Conservation (phyloP, 129 eudicot species). For the Flaveria sonorensis region DNA sequence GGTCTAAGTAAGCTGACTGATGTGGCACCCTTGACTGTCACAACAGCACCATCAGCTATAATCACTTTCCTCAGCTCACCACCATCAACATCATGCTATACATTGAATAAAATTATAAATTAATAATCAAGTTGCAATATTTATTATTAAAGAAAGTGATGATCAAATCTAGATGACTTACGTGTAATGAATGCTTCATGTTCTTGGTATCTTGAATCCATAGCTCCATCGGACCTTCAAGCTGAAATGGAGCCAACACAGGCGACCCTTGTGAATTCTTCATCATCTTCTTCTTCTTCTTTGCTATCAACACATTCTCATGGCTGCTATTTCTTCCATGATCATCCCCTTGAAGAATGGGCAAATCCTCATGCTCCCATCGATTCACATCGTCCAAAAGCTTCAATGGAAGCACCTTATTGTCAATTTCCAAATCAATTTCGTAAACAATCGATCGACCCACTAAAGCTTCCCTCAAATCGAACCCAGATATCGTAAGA, state of each 20-base stretch:
- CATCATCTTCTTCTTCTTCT: constrained; percentile 27
- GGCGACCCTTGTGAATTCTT: constrained; percentile 38
- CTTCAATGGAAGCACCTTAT: constrained; percentile 68
- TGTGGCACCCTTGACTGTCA: constrained; percentile 88
- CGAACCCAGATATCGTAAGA: constrained; percentile 81
- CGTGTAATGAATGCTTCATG: constrained; percentile 84
- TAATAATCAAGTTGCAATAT: neutral
- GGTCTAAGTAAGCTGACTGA: constrained; percentile 93
- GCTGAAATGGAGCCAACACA: constrained; percentile 81
- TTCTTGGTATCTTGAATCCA: constrained; percentile 95
- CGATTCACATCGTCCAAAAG: constrained; percentile 79
- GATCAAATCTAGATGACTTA: constrained; percentile 35
- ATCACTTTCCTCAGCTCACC: constrained; percentile 87
- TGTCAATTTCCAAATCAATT: constrained; percentile 83
- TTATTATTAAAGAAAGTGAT: neutral
- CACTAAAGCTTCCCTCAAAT: constrained; percentile 73
- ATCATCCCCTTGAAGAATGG: constrained; percentile 64
- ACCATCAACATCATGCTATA: constrained; percentile 97
- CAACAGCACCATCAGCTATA: constrained; percentile 92
- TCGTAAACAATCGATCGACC: constrained; percentile 82
- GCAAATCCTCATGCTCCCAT: constrained; percentile 87
- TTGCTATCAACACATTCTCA: constrained; percentile 68
- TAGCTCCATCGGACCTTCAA: constrained; percentile 94
- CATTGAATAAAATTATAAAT: neutral
- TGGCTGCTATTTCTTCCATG: constrained; percentile 30